Conservation (phyloP, 2,329 filamentous ascomycete species). For the Plenodomus tracheiphilus region DNA sequence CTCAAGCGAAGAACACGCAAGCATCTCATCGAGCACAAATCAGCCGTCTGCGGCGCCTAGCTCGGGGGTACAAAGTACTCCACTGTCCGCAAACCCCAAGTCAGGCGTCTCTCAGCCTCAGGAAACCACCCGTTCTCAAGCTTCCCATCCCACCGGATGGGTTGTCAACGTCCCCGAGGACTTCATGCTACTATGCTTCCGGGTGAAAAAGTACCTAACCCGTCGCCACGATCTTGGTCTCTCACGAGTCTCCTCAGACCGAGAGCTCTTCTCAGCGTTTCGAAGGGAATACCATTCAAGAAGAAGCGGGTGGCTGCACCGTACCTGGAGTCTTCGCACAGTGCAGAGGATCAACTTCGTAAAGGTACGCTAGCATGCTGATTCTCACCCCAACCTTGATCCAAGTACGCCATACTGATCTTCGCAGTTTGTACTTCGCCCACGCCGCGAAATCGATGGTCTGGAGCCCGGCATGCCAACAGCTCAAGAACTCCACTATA, state of each 20-base stretch:
- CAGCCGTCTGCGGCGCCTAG: too few species aligned
- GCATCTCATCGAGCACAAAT: too few species aligned
- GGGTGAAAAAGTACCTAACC: not conserved
- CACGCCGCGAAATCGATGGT: not conserved
- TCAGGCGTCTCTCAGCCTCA: too few species aligned
- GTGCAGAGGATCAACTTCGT: conserved; percentile 2
- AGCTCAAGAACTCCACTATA: not conserved
- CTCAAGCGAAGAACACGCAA: too few species aligned
- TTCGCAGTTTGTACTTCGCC: not conserved
- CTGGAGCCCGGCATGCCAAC: not conserved
- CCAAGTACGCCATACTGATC: not conserved
- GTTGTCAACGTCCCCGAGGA: not conserved
- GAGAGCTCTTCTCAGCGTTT: conserved; percentile 1
- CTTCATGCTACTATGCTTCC: conserved; percentile 2
- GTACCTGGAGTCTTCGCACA: not conserved
- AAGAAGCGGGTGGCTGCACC: not conserved
- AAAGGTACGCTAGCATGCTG: not conserved
- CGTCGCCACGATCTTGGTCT: not conserved
- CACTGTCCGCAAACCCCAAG: too few species aligned
- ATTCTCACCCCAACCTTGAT: too few species aligned
- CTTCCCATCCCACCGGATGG: too few species aligned
- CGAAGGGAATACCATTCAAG: not conserved
- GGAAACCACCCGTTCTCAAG: too few species aligned
- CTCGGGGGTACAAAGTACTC: too few species aligned
- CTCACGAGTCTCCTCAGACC: not conserved